These are phyloP conservation scores for Mycena haematopus DNA, from an alignment of 768 basidiomycete genomes.

Conservation along the genomic window DNA sequence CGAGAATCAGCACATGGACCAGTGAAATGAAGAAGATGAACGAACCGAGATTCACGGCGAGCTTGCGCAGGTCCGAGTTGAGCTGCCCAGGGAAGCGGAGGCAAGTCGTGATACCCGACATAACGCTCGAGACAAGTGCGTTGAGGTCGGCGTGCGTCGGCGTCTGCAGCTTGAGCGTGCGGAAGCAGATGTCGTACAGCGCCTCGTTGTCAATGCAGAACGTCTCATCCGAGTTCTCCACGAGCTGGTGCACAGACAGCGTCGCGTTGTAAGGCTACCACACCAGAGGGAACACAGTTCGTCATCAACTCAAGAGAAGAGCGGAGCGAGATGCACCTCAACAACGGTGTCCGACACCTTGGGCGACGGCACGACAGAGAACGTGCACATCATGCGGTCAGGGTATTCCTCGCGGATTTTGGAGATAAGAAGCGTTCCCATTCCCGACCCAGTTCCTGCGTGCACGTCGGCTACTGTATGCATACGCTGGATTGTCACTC, in stretches of 20 bases:
- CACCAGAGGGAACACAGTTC: constrained; percentile 6
- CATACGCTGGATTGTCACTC: too few species aligned
- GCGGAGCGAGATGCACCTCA: constrained; percentile 58
- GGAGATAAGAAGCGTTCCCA: constrained; percentile 98
- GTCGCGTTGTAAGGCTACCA: constrained; percentile 95
- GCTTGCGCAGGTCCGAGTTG: constrained; percentile 97
- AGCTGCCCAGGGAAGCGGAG: constrained; percentile 99
- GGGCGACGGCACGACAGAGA: constrained; percentile 97
- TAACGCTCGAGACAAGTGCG: constrained; percentile 97
- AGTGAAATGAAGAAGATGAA: constrained; percentile 24
- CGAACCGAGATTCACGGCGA: constrained; percentile 98
- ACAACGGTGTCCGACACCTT: constrained; percentile 99
- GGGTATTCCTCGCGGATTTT: constrained; percentile 99
- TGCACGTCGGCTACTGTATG: constrained; percentile 38
- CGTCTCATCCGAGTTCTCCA: constrained; percentile 99
- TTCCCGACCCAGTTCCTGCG: constrained; percentile 99
- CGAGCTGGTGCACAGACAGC: constrained; percentile 97
- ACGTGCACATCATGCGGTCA: constrained; percentile 99
- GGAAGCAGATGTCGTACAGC: constrained; percentile 98
- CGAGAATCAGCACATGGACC: constrained; percentile 3
- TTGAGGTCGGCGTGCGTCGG: constrained; percentile 98
- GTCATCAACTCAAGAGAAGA: background rate
- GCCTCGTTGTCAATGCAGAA: constrained; percentile 99
- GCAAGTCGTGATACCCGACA: constrained; percentile 98
- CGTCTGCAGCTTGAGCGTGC: constrained; percentile 93